Conservation (phyloP, 2,329 filamentous ascomycete genomes). For the Alternaria consortialis region DNA sequence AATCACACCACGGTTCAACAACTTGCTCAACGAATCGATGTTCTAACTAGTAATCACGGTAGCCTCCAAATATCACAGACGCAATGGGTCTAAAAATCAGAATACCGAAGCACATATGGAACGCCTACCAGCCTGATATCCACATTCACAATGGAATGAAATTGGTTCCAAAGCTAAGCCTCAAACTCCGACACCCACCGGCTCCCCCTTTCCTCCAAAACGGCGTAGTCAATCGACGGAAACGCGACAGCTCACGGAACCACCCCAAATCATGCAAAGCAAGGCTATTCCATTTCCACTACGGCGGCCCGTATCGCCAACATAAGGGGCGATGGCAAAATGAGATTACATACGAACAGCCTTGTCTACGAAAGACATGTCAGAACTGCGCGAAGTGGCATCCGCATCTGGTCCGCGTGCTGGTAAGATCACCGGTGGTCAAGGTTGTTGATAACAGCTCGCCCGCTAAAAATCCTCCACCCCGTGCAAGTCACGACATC, state of each 20-base stretch:
- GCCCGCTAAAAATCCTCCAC: background rate
- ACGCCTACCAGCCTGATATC: conserved; percentile 1
- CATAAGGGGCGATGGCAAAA: conserved; percentile 10
- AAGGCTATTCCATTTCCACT: conserved; percentile 25
- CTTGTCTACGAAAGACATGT: conserved; percentile 27
- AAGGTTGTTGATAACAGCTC: background rate
- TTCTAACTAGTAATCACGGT: too few relatives aligned
- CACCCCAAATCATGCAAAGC: conserved; percentile 21
- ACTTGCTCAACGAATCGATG: background rate
- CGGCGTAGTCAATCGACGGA: background rate
- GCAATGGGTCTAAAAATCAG: conserved; percentile 13
- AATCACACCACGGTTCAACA: background rate
- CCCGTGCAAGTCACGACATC: background rate
- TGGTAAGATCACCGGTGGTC: background rate
- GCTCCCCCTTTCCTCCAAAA: background rate
- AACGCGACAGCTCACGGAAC: background rate
- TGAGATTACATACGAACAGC: conserved; percentile 18
- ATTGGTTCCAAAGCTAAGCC: background rate
- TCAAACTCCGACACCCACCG: background rate
- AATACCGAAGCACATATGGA: conserved; percentile 25
- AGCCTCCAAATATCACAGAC: background rate
- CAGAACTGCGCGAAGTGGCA: conserved; percentile 26
- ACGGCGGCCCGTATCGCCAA: conserved; percentile 22
- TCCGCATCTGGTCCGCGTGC: conserved; percentile 9
- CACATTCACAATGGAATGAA: background rate